Conservation (phyloP, 164 flowering plant species). For the Echeveria elegans region DNA sequence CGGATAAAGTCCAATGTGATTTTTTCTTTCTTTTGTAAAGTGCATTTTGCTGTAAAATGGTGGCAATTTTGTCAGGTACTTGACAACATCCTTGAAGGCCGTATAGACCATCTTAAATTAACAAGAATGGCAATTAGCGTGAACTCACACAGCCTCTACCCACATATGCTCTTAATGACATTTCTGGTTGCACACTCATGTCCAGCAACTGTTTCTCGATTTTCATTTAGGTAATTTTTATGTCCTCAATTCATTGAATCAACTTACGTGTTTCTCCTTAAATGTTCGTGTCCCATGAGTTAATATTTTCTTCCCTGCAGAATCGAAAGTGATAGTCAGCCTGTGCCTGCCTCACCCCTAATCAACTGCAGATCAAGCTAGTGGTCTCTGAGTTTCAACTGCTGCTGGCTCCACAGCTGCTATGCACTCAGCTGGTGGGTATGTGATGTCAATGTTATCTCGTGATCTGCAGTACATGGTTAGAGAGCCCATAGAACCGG, state of each 20-base stretch:
- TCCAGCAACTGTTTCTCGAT: conserved; percentile 80
- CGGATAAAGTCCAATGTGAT: neutral
- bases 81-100: conserved; percentile 50
- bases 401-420: conserved; percentile 98
- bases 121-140: conserved; percentile 51
- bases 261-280: neutral
- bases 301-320: conserved; percentile 26
- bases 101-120: conserved; percentile 33
- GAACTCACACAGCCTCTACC: conserved; percentile 40
- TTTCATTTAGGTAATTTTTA: conserved; percentile 59
- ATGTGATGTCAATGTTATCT: conserved; percentile 53
- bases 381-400: conserved; percentile 80
- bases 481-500: conserved; percentile 72
- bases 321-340: conserved; percentile 28
- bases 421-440: conserved; percentile 88
- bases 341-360: conserved; percentile 26
- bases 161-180: conserved; percentile 71
- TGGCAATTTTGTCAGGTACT: conserved; percentile 38
- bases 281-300: neutral
- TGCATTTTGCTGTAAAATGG: neutral
- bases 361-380: conserved; percentile 71
- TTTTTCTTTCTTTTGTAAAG: neutral
- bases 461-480: conserved; percentile 87
- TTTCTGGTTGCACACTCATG: conserved; percentile 78
- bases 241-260: neutral